Evolutionary conservation across 441 rosid genomes (phyloP), one percentile per base, ranked within the genome.

Genomic region (Biscutella laevigata): DNA sequence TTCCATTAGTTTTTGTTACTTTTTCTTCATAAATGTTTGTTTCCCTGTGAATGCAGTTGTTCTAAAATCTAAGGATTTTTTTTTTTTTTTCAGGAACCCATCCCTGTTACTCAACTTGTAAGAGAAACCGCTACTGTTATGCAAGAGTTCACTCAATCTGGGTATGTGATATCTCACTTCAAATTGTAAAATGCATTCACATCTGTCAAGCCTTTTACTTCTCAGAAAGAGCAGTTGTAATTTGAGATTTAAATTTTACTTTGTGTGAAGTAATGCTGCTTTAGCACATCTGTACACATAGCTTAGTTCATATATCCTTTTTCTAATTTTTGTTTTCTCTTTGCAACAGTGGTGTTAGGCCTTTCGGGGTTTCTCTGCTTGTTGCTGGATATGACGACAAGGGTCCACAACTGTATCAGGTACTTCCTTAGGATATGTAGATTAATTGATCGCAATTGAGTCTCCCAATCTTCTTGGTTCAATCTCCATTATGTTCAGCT

Each of bases 131-230:
- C 98, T 30, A 88, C 96, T 66, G 96, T 91, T 34, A 91, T 91
- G 96, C 98, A 91, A 68, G 98, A 91, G 78, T 91, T 91, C 71
- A 91, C 98, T 53, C 96, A 87, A 46, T 91, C 98, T 7, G 98
- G 98, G 98, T 91, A 76, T 77, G 30, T 44, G 28, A 20, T 22
- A 32, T 11, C 5, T 16, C 4, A 16, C 40, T 34, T 13, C 22
- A 1, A 13, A 10, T 12, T 32, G 3, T 15, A n/a, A 41, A 2
- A 1, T 19, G 35, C 38, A 13, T 27, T 12, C 14, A 14, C 30
- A 34, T 52, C 11, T 53, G 6, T 61, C 24, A 26, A 17, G 16
- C 11, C 11, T 20, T 16, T 29, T 8, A 3, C 27, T 8, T 43
- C 26, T 59, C 19, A 38, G 34, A 4, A 20, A 22, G 17, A 9